Evolutionary conservation across 768 basidiomycete species (phyloP), one percentile per base, ranked within the genome.

Genomic region (Sarcodon sp.): DNA sequence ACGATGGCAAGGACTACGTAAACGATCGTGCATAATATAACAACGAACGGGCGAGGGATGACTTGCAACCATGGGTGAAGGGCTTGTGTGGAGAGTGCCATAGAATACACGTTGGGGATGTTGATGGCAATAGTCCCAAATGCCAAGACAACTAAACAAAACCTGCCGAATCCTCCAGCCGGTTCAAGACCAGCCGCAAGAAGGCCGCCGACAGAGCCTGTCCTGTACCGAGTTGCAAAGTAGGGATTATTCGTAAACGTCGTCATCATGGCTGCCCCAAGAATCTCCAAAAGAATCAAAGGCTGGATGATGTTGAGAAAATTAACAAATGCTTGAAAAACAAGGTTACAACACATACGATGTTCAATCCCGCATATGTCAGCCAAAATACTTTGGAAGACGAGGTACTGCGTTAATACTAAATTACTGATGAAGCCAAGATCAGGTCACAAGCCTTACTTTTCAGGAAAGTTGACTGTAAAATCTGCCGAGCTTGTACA

Each of bases 1-100:
- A 68, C 69, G 55, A 73, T 69, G 53, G 69, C 69, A 33, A 70
- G 64, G 44, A 67, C 63, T 49, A 72, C 67, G 66, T 72, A 71
- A 54, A 66, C 58, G 16, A 64, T 66, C 18, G 69, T 70, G 47
- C 65, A 63, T 46, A 66, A 57, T 52, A 67, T 50, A 7, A 64
- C 63, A 58, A 64, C 62, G 47, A 65, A 51, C 47, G 66, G 59
- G 5, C 66, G 58, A 49, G 73, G 73, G 43, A 75, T 61, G 33
- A 59, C 51, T 35, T 71, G 69, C 51, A 69, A 61, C 51, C 59
- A 69, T 13, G 60, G 60, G 37, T 64, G 62, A 50, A 74, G 60
- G 35, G 70, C 66, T 51, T 67, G 66, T 54, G 70, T 66, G 5
- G 69, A 68, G 32, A 74, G 57, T 9, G 69, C 70, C 46, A 71